These are phyloP conservation scores for Phyllosticta ampelicida DNA, from an alignment of 2,329 filamentous ascomycete species.

Conservation along the genomic window DNA sequence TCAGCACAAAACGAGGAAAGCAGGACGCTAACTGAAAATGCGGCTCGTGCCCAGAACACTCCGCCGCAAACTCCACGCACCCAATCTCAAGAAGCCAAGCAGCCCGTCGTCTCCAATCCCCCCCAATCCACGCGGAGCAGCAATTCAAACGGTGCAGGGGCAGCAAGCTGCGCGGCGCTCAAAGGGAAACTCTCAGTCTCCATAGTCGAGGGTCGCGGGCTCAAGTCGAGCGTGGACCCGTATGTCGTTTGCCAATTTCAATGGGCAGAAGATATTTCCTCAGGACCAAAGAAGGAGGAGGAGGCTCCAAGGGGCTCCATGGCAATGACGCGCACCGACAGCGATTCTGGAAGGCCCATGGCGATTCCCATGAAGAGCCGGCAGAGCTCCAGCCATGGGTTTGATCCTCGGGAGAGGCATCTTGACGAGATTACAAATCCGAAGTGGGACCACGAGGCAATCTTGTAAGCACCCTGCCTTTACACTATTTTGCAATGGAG, in stretches of 20 bases:
- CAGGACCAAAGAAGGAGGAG: slow-evolving; percentile 58
- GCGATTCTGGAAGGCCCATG: slow-evolving; percentile 75
- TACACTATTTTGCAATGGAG: background rate
- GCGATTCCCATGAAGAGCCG: slow-evolving; percentile 95
- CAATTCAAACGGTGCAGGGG: slow-evolving; percentile 23
- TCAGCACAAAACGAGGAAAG: slow-evolving; percentile 58
- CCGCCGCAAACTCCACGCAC: slow-evolving; percentile 83
- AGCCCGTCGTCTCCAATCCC: slow-evolving; percentile 29
- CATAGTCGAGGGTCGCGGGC: slow-evolving; percentile 72
- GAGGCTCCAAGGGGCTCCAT: slow-evolving; percentile 34
- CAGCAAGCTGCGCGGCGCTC: slow-evolving; percentile 56
- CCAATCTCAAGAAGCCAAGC: slow-evolving; percentile 54
- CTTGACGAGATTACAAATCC: slow-evolving; percentile 67
- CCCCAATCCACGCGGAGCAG: slow-evolving; percentile 38
- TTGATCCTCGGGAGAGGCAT: slow-evolving; percentile 41
- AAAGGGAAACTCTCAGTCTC: slow-evolving; percentile 86
- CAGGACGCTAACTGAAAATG: slow-evolving; percentile 79
- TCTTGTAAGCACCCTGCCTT: slow-evolving; percentile 59
- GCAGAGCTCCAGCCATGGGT: slow-evolving; percentile 92
- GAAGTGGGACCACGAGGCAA: slow-evolving; percentile 89
- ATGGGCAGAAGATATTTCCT: slow-evolving; percentile 89
- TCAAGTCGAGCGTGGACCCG: slow-evolving; percentile 74
- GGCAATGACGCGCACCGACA: slow-evolving; percentile 55
- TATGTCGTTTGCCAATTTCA: slow-evolving; percentile 97
- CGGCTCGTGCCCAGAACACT: slow-evolving; percentile 56